Base-by-base conservation (phyloP, 2,329 filamentous ascomycete genomes). In the Colletotrichum graminicola region DNA sequence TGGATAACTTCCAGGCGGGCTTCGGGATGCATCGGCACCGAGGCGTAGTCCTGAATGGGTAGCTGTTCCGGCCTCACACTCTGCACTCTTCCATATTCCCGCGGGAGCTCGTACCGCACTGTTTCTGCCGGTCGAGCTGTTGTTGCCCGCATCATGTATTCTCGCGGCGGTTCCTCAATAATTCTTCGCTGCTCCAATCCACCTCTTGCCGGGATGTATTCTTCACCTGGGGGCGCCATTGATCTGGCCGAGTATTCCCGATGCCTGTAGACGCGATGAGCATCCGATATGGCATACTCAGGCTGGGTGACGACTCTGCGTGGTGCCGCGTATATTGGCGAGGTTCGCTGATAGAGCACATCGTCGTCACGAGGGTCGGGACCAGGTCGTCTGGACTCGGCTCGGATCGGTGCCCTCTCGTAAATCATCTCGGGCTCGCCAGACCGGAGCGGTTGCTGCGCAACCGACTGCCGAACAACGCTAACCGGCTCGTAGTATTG, bases 401-500 rank as follows among this genome's bases (percentile, higher is more conserved):
- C 84, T 45, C 88, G 86, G 29, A 84, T 83, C 1, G 86, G 83
- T 16, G 85, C 81, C 75, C 91, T 88, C 76, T 95, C 93, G 75
- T 94, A 94, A 54, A 91, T 80, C 63, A 90, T 78, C 67, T 90
- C 88, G 32, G 85, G 82, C 39, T 90, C 89, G 21, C 84, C 29
- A 79, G 77, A 45, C 79, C 77, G 59, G 16, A 67, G 62, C 41
- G 21, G 34, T n/a, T 86, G 82, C 51, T 88, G 85, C 5, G 86
- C 87, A 21, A 87, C 83, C 10, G 89, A 90, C 61, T 88, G 87
- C 57, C 87, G 82, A 26, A 85, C 77, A 23, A 84, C 73, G 29
- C 84, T 75, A 32, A 79, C 75, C 34, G 89, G 88, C 75, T 91
- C 89, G 71, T 87, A 80, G 82, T 95, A 98, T 78, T 94, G 90